Conservation (phyloP, 1,139 yeast species). For the Meyerozyma guilliermondii region DNA sequence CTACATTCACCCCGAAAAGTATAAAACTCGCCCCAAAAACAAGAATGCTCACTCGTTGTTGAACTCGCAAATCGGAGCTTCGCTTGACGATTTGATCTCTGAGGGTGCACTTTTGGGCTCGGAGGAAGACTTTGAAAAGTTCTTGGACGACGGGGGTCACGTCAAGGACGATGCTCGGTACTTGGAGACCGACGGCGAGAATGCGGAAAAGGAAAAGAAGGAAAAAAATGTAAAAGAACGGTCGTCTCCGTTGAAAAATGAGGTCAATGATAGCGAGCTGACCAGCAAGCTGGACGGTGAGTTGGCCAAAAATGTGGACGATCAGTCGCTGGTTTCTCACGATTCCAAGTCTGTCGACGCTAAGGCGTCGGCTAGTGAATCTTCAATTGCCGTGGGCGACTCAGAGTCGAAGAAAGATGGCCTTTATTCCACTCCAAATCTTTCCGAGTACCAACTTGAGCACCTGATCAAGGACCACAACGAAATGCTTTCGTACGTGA, state of each 20-base stretch:
- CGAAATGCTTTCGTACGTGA: conserved; percentile 30
- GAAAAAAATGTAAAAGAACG: too few species aligned
- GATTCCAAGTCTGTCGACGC: background rate
- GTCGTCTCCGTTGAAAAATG: background rate
- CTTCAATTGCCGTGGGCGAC: background rate
- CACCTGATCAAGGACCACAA: conserved; percentile 35
- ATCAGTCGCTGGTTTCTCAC: too few species aligned
- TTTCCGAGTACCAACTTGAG: conserved; percentile 43
- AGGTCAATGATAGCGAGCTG: background rate
- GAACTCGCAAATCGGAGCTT: conserved; percentile 31
- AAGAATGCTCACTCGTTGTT: conserved; percentile 11
- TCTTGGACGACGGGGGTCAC: conserved; percentile 49
- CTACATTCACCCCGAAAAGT: conserved; percentile 46
- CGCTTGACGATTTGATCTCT: conserved; percentile 50
- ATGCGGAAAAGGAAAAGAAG: background rate
- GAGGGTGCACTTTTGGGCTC: conserved; percentile 61
- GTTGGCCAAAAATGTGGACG: background rate
- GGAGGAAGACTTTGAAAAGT: conserved; percentile 49
- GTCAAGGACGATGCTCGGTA: conserved; percentile 43
- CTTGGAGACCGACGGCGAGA: conserved; percentile 2
- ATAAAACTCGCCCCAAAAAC: conserved; percentile 11
- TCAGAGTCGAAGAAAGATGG: background rate
- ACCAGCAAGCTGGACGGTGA: background rate
- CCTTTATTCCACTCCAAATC: conserved; percentile 40
- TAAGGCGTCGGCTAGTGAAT: background rate